phyloP scores from a whole-genome alignment of 2,329 filamentous ascomycete genomes.

The Cladosporium sp. region DNA sequence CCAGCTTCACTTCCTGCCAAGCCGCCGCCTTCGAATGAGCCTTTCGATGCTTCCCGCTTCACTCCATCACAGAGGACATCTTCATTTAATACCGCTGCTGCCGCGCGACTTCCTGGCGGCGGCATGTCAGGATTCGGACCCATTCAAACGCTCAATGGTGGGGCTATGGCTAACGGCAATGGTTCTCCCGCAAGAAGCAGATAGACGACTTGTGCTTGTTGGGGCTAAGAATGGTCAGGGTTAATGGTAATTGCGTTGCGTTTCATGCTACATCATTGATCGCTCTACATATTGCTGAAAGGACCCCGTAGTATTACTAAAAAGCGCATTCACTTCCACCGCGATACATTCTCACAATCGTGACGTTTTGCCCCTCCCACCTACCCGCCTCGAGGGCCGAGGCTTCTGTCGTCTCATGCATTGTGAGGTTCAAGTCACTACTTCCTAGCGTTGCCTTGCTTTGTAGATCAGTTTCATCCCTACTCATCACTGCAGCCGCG shows the following conservation, averaged over 20 bases:
- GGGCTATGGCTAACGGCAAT: neutral
- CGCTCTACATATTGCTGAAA: neutral
- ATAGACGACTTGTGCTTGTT: neutral
- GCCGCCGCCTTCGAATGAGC: conserved; percentile 45
- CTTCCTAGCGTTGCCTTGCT: too few relatives aligned
- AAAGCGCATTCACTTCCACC: too few relatives aligned
- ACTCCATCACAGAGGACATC: conserved; percentile 13
- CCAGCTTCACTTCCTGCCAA: conserved; percentile 53
- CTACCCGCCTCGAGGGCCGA: too few relatives aligned
- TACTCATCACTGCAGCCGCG: too few relatives aligned
- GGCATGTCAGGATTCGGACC: conserved; percentile 15
- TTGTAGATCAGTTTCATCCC: too few relatives aligned
- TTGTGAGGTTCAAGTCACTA: too few relatives aligned
- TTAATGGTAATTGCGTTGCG: neutral
- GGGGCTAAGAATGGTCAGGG: neutral
- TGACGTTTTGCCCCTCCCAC: too few relatives aligned
- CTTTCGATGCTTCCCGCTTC: conserved; percentile 18
- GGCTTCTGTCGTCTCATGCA: too few relatives aligned
- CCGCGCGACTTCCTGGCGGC: conserved; percentile 11
- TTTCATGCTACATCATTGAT: neutral
- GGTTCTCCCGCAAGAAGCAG: neutral
- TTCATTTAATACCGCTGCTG: conserved; percentile 14
- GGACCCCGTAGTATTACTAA: too few relatives aligned
- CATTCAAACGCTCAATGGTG: conserved; percentile 15
- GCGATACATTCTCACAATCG: too few relatives aligned